Conservation (phyloP, 331 rosid species). For the Malus hybrid region DNA sequence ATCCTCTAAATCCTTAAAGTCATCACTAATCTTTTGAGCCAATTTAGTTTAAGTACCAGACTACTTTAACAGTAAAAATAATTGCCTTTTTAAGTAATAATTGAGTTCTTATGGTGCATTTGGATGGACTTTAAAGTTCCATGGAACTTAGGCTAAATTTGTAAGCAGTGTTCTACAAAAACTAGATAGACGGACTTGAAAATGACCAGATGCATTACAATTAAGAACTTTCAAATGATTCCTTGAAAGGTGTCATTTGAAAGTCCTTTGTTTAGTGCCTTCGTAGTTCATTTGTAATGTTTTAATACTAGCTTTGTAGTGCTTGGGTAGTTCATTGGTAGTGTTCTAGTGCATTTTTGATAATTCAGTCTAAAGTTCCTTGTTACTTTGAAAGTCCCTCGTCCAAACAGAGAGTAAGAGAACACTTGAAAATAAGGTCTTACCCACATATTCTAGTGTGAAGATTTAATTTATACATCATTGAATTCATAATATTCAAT, state of each 20-base stretch:
- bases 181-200: neutral
- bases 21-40: neutral
- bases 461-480: conserved; percentile 4
- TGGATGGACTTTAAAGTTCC: neutral
- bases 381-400: neutral
- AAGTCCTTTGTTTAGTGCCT: too few species aligned
- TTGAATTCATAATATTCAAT: neutral
- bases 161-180: neutral
- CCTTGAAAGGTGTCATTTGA: too few species aligned
- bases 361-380: neutral
- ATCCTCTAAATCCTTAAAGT: neutral
- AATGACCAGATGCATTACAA: too few species aligned
- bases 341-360: neutral
- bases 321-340: too few species aligned
- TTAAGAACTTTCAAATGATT: too few species aligned
- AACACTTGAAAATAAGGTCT: neutral
- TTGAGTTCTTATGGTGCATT: neutral
- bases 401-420: neutral
- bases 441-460: neutral
- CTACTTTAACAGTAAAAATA: neutral
- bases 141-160: neutral
- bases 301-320: too few species aligned
- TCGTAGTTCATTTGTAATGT: too few species aligned
- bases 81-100: neutral
- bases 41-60: neutral